Evolutionary conservation across 2,329 filamentous ascomycete genomes (phyloP), one percentile per base, ranked within the genome.

Genomic region (Colletotrichum tamarilloi): DNA sequence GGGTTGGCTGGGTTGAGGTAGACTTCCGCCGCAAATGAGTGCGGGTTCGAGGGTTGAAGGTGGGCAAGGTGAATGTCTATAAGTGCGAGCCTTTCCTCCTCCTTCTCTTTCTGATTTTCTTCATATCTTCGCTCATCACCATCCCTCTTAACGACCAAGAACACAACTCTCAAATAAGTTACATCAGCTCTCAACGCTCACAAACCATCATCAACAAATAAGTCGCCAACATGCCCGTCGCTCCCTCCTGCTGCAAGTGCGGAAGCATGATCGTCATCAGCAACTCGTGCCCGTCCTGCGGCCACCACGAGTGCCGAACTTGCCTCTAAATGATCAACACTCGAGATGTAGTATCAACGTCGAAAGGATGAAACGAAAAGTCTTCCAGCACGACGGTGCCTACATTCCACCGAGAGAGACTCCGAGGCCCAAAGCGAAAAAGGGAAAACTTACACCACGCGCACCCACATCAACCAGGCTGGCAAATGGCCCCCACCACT

Each of bases 181-280:
- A n/a, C 68, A 49, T 49, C 66, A 55, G 53, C 53, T 46, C 19
- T 49, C 53, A 58, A 62, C 38, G 72, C 38, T 42, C 58, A 49
- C 11, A 66, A 58, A 53, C 70, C 35, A 38, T 5, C 46, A 59
- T n/a, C 64, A 58, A 49, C 71, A 28, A 42, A 64, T 26, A 58
- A 66, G 57, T 55, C 75, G 74, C 57, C 77, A 79, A 76, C 62
- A 86, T 86, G 85, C 82, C 84, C 79, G 81, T 83, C 77, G 86
- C 84, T 76, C 85, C 86, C 77, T 87, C 87, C 82, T 89, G 87
- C 85, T 89, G 87, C 85, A 81, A 87, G 78, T 89, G 87, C 82
- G 85, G 85, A 77, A 81, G 84, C 81, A 87, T 89, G 82, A 87
- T 89, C 76, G 87, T 89, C 83, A 89, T 89, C 82, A 89, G 86